These are phyloP conservation scores for Skeletonema marinoi DNA, from an alignment of 108 stramenopile genomes.

Conservation along the genomic window DNA sequence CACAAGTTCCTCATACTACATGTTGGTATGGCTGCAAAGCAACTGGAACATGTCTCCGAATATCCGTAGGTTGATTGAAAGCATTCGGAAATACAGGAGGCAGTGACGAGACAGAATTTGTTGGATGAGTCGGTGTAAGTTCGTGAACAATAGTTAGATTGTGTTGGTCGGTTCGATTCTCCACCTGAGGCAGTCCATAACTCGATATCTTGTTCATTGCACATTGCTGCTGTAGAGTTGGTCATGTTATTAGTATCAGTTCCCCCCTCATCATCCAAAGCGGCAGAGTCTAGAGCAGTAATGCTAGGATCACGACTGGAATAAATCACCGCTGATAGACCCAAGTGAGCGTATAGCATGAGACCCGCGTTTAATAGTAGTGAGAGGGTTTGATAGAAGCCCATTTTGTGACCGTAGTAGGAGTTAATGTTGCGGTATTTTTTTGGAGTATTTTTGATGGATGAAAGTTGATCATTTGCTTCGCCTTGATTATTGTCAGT, in stretches of 20 bases:
- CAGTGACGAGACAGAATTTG: conserved; percentile 8
- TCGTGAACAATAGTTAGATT: conserved; percentile 31
- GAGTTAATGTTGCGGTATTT: conserved; percentile 31
- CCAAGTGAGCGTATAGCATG: conserved; percentile 53
- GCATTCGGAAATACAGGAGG: conserved; percentile 19
- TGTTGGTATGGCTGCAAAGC: conserved; percentile 28
- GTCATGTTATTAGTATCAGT: neutral
- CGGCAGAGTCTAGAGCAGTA: conserved; percentile 1
- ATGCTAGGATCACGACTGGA: conserved; percentile 26
- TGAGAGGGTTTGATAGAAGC: conserved; percentile 36
- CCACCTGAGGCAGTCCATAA: conserved; percentile 20
- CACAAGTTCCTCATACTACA: conserved; percentile 32
- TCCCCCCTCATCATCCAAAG: neutral
- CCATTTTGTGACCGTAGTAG: conserved; percentile 35
- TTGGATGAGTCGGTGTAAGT: neutral
- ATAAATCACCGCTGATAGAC: conserved; percentile 44
- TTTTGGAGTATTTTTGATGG: neutral
- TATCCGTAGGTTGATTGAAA: conserved; percentile 23
- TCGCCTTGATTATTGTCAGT: too few species aligned
- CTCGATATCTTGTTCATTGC: conserved; percentile 15
- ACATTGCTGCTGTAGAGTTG: neutral
- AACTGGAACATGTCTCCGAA: conserved; percentile 14
- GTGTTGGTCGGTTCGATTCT: neutral
- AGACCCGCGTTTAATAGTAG: conserved; percentile 42
- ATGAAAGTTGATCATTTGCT: too few species aligned